A percentile compares a stretch with the other conserved stretches of the same genome.
Evolutionary conservation across 1,284 basidiomycete genomes (phyloP).

Genomic region (Polyporus tsugae): DNA sequence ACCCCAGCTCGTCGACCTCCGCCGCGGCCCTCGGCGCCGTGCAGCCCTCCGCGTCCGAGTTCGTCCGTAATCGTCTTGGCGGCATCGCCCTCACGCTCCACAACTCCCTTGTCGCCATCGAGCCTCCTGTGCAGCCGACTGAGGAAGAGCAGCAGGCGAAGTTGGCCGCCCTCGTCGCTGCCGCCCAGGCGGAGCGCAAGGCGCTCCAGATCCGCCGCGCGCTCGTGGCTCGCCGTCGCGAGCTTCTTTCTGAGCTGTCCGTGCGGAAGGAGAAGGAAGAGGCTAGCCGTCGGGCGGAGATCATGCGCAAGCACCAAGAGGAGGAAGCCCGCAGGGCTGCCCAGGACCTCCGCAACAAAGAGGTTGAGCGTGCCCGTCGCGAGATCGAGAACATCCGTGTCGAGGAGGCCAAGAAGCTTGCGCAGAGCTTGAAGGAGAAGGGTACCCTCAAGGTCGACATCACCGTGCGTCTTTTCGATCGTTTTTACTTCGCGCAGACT

Average conservation of each 20-base stretch:
- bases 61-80: conserved; percentile 81
- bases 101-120: conserved; percentile 67
- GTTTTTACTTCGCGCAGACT: conserved; percentile 8
- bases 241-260: conserved; percentile 88
- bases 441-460: conserved; percentile 89
- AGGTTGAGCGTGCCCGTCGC: conserved; percentile 81
- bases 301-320: conserved; percentile 74
- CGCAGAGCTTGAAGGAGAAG: conserved; percentile 86
- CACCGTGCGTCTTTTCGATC: conserved; percentile 58
- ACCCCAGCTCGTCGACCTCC: conserved; percentile 48
- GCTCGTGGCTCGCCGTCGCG: conserved; percentile 87
- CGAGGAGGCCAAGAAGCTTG: conserved; percentile 92
- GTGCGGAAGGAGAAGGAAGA: conserved; percentile 94
- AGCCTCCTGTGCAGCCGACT: conserved; percentile 50
- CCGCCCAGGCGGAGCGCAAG: conserved; percentile 78
- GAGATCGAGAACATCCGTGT: conserved; percentile 87
- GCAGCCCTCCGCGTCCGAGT: conserved; percentile 75
- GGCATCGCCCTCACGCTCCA: conserved; percentile 80
- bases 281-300: conserved; percentile 81
- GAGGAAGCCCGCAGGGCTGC: conserved; percentile 72
- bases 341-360: conserved; percentile 78
- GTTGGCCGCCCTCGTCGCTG: conserved; percentile 62
- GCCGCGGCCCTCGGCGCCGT: conserved; percentile 53
- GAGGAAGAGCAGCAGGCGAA: conserved; percentile 62
- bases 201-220: conserved; percentile 80